phyloP scores from a whole-genome alignment of 2,329 filamentous ascomycete genomes.

The Nannizziopsis arthrosporioides region DNA sequence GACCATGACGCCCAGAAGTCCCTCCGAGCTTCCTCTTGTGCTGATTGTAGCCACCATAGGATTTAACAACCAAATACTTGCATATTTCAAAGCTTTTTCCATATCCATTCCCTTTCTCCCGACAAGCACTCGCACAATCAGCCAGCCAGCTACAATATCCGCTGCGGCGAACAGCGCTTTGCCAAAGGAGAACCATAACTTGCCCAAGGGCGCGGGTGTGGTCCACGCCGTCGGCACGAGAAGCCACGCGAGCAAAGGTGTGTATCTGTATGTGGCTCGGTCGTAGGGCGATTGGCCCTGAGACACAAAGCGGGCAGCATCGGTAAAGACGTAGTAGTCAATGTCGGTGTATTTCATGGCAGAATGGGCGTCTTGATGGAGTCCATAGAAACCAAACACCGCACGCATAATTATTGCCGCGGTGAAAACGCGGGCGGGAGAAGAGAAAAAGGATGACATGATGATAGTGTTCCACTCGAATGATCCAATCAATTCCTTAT shows the following conservation, averaged over 20 bases:
- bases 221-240: constrained; percentile 63
- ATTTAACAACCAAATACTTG: constrained; percentile 85
- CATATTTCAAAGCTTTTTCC: constrained; percentile 57
- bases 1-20: constrained; percentile 73
- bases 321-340: constrained; percentile 96
- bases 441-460: constrained; percentile 22
- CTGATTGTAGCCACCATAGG: constrained; percentile 98
- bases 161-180: constrained; percentile 76
- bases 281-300: constrained; percentile 64
- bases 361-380: constrained; percentile 84
- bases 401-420: constrained; percentile 51
- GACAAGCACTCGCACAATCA: constrained; percentile 51
- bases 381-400: constrained; percentile 69
- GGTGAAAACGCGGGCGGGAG: constrained; percentile 25
- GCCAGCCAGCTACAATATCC: constrained; percentile 73
- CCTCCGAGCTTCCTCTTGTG: constrained; percentile 87
- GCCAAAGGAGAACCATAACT: constrained; percentile 64
- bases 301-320: constrained; percentile 68
- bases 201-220: constrained; percentile 22
- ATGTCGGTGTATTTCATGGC: constrained; percentile 97
- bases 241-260: constrained; percentile 83
- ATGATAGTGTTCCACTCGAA: background rate
- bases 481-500: too few species aligned
- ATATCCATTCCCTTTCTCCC: constrained; percentile 38
- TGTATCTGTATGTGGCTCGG: constrained; percentile 93